Evolutionary conservation across 2,329 filamentous ascomycete genomes (phyloP).

Genomic region (Diatrype stigma): DNA sequence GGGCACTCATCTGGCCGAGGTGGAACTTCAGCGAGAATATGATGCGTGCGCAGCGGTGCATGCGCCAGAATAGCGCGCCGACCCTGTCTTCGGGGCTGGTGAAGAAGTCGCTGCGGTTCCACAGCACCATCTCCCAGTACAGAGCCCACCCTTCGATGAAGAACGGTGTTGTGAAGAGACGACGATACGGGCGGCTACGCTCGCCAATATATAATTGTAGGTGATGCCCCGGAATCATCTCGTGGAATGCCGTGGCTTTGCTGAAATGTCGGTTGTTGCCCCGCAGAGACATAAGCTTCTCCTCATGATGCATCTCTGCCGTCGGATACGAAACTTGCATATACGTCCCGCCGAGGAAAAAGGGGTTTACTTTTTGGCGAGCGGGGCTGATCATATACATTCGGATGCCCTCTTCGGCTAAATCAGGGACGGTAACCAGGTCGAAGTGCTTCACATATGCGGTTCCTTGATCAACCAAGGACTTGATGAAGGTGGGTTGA

Average conservation of each 20-base stretch:
- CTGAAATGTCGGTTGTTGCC: conserved; percentile 56
- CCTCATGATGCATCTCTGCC: conserved; percentile 45
- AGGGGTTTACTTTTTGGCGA: conserved; percentile 51
- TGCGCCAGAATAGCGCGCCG: conserved; percentile 58
- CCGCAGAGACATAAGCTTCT: conserved; percentile 57
- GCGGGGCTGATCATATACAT: conserved; percentile 54
- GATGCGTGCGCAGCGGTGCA: conserved; percentile 58
- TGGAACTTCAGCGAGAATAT: conserved; percentile 56
- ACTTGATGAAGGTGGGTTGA: conserved; percentile 47
- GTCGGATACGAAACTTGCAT: conserved; percentile 57
- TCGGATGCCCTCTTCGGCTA: conserved; percentile 50
- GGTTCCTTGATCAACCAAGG: conserved; percentile 47
- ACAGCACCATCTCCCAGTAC: conserved; percentile 59
- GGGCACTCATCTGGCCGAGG: conserved; percentile 47
- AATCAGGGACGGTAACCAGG: conserved; percentile 50
- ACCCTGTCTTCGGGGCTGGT: conserved; percentile 47
- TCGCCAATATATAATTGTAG: conserved; percentile 47
- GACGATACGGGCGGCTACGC: conserved; percentile 45
- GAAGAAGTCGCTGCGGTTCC: conserved; percentile 49
- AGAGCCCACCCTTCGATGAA: conserved; percentile 59
- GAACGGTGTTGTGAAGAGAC: conserved; percentile 53
- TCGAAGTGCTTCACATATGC: conserved; percentile 49
- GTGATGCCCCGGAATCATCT: conserved; percentile 56
- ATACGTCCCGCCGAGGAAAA: conserved; percentile 52
- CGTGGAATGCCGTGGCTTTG: conserved; percentile 57